These are phyloP conservation scores for Lonicera japonica DNA, from an alignment of 129 eudicot genomes.

Conservation along the genomic window DNA sequence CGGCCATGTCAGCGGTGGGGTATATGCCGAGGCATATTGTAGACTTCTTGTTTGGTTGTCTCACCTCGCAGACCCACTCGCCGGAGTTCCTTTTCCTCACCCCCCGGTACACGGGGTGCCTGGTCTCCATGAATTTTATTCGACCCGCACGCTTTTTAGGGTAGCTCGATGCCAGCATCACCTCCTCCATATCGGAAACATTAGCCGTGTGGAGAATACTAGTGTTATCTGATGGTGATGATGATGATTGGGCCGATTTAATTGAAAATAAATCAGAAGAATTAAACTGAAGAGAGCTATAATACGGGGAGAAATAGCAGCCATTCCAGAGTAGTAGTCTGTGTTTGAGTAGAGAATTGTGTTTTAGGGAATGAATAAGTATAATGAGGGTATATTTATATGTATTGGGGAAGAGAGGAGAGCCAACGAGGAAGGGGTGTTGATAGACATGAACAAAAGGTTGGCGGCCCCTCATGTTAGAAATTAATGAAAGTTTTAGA, in stretches of 20 bases:
- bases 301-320: too few relatives aligned
- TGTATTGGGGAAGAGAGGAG: too few relatives aligned
- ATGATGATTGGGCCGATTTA: not conserved
- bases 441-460: too few relatives aligned
- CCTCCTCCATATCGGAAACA: slow-evolving; percentile 17
- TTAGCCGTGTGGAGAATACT: not conserved
- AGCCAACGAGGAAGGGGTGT: too few relatives aligned
- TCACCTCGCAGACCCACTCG: slow-evolving; percentile 46
- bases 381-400: too few relatives aligned
- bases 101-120: slow-evolving; percentile 41
- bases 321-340: not conserved
- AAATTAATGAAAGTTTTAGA: too few relatives aligned
- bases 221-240: slow-evolving; percentile 6
- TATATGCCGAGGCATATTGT: slow-evolving; percentile 46
- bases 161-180: slow-evolving; percentile 22
- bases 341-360: too few relatives aligned
- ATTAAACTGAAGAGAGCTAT: not conserved
- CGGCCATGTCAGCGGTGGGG: slow-evolving; percentile 51
- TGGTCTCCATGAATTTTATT: slow-evolving; percentile 27
- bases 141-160: slow-evolving; percentile 36
- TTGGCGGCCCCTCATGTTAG: too few relatives aligned
- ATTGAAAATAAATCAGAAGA: not conserved
- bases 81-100: slow-evolving; percentile 35
- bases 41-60: slow-evolving; percentile 36
- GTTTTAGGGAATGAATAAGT: too few relatives aligned